phyloP scores from a whole-genome alignment of 1,284 basidiomycete species.

The Trichosporon sp. region DNA sequence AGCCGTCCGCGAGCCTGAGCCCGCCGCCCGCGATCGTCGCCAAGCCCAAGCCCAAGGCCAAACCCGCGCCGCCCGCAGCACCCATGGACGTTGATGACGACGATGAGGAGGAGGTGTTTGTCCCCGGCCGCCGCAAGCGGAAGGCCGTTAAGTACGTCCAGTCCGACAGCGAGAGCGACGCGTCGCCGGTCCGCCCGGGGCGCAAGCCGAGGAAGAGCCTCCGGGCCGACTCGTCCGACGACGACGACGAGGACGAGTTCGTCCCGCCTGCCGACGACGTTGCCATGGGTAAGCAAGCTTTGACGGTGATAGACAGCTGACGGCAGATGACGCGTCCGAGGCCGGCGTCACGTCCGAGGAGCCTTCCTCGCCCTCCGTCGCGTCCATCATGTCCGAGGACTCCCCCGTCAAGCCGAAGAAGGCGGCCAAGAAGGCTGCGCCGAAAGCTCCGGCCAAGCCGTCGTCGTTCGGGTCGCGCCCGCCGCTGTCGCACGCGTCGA shows the following conservation, averaged over 20 bases:
- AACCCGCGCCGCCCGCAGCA: constrained; percentile 4
- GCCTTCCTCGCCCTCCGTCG: constrained; percentile 26
- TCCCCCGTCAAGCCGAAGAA: constrained; percentile 26
- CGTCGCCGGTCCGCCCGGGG: neutral
- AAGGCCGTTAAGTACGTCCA: constrained; percentile 46
- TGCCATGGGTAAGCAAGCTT: constrained; percentile 33
- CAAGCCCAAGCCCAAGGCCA: constrained; percentile 19
- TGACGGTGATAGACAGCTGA: neutral
- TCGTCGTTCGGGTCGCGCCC: constrained; percentile 1
- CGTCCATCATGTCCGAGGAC: constrained; percentile 29
- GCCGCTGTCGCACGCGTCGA: constrained; percentile 10
- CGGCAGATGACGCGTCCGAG: constrained; percentile 39
- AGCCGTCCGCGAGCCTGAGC: constrained; percentile 23
- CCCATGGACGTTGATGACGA: constrained; percentile 20
- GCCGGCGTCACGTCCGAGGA: constrained; percentile 23
- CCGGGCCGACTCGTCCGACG: constrained; percentile 35
- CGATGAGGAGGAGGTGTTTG: constrained; percentile 27
- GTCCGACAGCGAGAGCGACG: constrained; percentile 27
- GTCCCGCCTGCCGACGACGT: constrained; percentile 42
- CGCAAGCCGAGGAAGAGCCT: constrained; percentile 36
- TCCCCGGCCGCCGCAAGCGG: constrained; percentile 39
- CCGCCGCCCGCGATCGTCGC: constrained; percentile 24
- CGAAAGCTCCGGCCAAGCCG: constrained; percentile 4
- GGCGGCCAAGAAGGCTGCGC: constrained; percentile 21
- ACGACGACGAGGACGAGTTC: constrained; percentile 38